phyloP scores from a whole-genome alignment of 495 filamentous ascomycete species.

The Penicillium maclennaniae region DNA sequence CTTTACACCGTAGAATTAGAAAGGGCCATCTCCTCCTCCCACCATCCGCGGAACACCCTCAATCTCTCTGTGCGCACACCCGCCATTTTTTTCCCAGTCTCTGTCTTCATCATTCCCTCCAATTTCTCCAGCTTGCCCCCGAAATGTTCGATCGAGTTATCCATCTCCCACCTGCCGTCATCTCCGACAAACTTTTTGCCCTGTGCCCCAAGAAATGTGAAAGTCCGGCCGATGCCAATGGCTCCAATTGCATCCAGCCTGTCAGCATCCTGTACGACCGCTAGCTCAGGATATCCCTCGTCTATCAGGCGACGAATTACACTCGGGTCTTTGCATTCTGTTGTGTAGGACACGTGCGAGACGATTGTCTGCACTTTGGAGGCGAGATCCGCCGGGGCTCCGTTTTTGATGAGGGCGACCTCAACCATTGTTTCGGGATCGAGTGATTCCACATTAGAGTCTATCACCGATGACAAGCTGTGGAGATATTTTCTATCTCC shows the following conservation, averaged over 20 bases:
- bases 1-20: neutral
- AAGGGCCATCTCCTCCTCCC: constrained; percentile 58
- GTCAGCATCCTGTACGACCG: constrained; percentile 87
- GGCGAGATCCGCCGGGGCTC: constrained; percentile 53
- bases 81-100: constrained; percentile 63
- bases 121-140: constrained; percentile 72
- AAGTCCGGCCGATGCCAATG: constrained; percentile 73
- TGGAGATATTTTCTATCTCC: constrained; percentile 77
- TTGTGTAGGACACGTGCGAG: constrained; percentile 71
- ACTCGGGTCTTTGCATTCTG: constrained; percentile 59
- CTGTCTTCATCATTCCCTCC: constrained; percentile 81
- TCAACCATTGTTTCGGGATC: constrained; percentile 53
- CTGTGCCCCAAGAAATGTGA: constrained; percentile 71
- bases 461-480: neutral
- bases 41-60: constrained; percentile 63
- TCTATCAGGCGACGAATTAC: constrained; percentile 50
- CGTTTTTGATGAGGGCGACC: constrained; percentile 54
- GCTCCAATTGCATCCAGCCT: constrained; percentile 85
- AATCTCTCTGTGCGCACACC: constrained; percentile 60
- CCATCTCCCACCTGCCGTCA: constrained; percentile 49
- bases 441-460: neutral
- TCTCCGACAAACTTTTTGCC: constrained; percentile 26
- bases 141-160: constrained; percentile 67
- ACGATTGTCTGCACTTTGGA: constrained; percentile 63
- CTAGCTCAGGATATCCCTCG: constrained; percentile 63